Percentiles rank a stretch among this genome's conserved stretches.
Evolutionary conservation across 2,329 filamentous ascomycete genomes (phyloP).

Genomic region (Cercospora janseana): DNA sequence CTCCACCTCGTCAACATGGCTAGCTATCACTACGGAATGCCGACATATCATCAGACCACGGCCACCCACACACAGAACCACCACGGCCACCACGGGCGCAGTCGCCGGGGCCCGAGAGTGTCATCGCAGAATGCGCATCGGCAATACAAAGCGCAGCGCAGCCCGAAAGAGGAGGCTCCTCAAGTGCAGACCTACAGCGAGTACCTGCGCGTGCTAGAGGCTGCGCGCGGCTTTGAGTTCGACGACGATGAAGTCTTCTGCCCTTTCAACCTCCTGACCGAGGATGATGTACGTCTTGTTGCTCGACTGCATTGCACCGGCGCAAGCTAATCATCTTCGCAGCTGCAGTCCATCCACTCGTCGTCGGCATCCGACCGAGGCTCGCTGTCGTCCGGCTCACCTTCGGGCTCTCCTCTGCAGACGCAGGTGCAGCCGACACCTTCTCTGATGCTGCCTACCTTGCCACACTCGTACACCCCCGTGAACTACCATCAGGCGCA

Average conservation of each 20-base stretch:
- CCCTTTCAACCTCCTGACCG: slow-evolving; percentile 79
- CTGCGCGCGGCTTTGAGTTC: slow-evolving; percentile 87
- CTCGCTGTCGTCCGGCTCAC: slow-evolving; percentile 90
- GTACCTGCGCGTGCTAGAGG: slow-evolving; percentile 86
- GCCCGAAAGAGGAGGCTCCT: slow-evolving; percentile 82
- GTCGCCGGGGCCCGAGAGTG: slow-evolving; percentile 77
- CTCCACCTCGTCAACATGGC: slow-evolving; percentile 42
- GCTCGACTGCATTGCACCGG: slow-evolving; percentile 19
- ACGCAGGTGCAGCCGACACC: slow-evolving; percentile 72
- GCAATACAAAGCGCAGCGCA: slow-evolving; percentile 74
- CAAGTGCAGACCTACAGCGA: slow-evolving; percentile 72
- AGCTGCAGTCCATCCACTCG: slow-evolving; percentile 83
- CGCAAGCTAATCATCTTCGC: slow-evolving; percentile 40
- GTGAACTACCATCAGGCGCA: slow-evolving; percentile 61
- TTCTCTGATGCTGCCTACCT: slow-evolving; percentile 67
- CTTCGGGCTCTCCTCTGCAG: slow-evolving; percentile 85
- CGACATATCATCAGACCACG: slow-evolving; percentile 51
- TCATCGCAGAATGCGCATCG: slow-evolving; percentile 81
- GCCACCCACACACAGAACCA: slow-evolving; percentile 54
- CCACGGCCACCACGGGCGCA: slow-evolving; percentile 81
- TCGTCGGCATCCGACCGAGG: slow-evolving; percentile 88
- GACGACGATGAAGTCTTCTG: slow-evolving; percentile 97
- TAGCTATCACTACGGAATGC: slow-evolving; percentile 51
- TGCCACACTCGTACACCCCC: slow-evolving; percentile 44
- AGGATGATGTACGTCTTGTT: slow-evolving; percentile 71